phyloP scores from a whole-genome alignment of 1,284 basidiomycete species.

The Malassezia sympodialis region DNA sequence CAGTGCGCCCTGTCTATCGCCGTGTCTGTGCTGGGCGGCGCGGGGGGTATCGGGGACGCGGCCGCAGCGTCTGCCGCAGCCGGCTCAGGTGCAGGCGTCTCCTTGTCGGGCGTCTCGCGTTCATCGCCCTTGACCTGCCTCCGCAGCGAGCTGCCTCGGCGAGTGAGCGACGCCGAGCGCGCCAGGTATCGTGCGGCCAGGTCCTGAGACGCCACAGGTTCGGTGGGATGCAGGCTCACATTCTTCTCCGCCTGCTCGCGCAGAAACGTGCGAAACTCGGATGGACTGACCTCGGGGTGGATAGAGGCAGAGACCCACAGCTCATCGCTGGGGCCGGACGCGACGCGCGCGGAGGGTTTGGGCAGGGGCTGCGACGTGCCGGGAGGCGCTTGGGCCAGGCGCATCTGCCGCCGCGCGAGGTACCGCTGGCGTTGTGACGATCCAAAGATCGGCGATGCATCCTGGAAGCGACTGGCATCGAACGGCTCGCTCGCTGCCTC shows the following conservation, averaged over 20 bases:
- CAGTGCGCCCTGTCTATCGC: not conserved
- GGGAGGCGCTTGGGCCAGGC: not conserved
- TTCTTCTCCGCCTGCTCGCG: slow-evolving; percentile 68
- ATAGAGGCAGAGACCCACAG: slow-evolving; percentile 95
- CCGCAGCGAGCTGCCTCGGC: slow-evolving; percentile 40
- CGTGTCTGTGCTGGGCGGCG: not conserved
- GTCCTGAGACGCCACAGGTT: not conserved
- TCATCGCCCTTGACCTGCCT: slow-evolving; percentile 60
- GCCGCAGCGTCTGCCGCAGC: not conserved
- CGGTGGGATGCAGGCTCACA: slow-evolving; percentile 23
- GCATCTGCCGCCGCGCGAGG: slow-evolving; percentile 3
- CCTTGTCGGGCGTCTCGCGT: slow-evolving; percentile 29
- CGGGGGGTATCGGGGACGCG: not conserved
- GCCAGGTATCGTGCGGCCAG: not conserved
- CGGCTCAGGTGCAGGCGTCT: not conserved
- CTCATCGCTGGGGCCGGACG: not conserved
- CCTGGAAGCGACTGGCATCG: not conserved
- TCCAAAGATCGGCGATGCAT: slow-evolving; percentile 12
- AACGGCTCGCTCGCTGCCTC: not conserved
- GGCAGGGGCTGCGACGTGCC: slow-evolving; percentile 1
- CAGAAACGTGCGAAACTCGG: slow-evolving; percentile 86
- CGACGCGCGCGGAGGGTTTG: not conserved
- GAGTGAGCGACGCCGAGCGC: slow-evolving; percentile 29
- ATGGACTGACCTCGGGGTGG: slow-evolving; percentile 92
- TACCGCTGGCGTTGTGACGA: slow-evolving; percentile 9